Percentiles rank a stretch among this genome's conserved stretches.
Evolutionary conservation across 805 yeast species (phyloP).

Genomic region (Ogataea populi-albae): DNA sequence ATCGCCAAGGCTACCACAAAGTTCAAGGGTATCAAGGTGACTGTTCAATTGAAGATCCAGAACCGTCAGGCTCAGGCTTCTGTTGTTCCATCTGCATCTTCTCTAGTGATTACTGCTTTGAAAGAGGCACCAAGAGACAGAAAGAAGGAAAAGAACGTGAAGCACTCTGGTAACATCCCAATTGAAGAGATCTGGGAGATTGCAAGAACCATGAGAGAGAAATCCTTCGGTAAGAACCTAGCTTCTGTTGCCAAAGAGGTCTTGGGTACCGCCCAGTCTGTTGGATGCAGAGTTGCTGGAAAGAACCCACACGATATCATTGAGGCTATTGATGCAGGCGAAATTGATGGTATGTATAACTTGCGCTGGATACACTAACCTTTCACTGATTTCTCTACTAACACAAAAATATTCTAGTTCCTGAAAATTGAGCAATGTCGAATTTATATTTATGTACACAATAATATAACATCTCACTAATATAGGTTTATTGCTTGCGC

Average conservation of each 20-base stretch:
- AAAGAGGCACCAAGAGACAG: conserved; percentile 99
- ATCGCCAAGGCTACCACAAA: conserved; percentile 99
- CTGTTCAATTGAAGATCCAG: conserved; percentile 97
- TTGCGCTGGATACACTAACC: background rate
- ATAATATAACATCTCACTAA: conserved; percentile 25
- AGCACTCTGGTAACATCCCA: conserved; percentile 98
- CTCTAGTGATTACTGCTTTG: conserved; percentile 97
- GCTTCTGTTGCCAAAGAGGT: conserved; percentile 98
- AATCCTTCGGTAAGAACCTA: conserved; percentile 96
- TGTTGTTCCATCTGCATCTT: conserved; percentile 99
- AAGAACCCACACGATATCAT: conserved; percentile 99
- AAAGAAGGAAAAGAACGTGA: conserved; percentile 99
- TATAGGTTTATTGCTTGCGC: conserved; percentile 19
- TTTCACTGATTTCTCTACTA: background rate
- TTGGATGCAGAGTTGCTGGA: conserved; percentile 99
- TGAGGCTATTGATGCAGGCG: conserved; percentile 98
- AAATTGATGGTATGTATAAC: conserved; percentile 68
- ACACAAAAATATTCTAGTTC: conserved; percentile 38
- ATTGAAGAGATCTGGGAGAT: conserved; percentile 94
- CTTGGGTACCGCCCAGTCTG: conserved; percentile 99
- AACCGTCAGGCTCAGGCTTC: conserved; percentile 99
- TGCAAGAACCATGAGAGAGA: conserved; percentile 96
- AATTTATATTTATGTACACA: conserved; percentile 29
- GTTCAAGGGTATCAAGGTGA: conserved; percentile 99
- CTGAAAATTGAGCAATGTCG: conserved; percentile 59